phyloP scores from a whole-genome alignment of 345 rosid species.

The Mallotus nudiflorus region DNA sequence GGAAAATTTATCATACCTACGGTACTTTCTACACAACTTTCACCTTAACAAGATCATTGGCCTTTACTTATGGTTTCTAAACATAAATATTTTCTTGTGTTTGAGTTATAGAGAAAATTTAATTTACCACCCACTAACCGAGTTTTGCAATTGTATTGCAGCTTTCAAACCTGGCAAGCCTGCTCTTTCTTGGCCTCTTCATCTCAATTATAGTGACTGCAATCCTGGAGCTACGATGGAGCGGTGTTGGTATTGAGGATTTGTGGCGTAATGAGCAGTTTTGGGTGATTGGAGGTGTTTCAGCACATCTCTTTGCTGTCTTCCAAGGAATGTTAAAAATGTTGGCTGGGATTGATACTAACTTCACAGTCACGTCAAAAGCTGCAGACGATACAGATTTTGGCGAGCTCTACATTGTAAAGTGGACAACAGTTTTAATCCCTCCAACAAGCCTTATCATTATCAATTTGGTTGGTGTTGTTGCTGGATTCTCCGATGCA shows the following conservation, averaged over 20 bases:
- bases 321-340: constrained; percentile 94
- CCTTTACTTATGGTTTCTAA: too few species aligned
- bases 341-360: constrained; percentile 91
- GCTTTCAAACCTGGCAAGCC: constrained; percentile 93
- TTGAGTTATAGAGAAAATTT: not conserved
- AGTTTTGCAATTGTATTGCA: constrained; percentile 19
- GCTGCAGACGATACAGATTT: constrained; percentile 86
- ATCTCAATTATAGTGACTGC: constrained; percentile 81
- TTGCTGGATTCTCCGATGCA: constrained; percentile 99
- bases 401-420: constrained; percentile 89
- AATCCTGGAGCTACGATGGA: constrained; percentile 93
- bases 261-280: constrained; percentile 96
- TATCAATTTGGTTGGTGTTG: constrained; percentile 86
- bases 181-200: constrained; percentile 87
- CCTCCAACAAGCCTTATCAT: constrained; percentile 91
- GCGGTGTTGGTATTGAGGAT: constrained; percentile 93
- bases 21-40: constrained; percentile 37
- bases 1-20: constrained; percentile 98
- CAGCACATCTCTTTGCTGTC: constrained; percentile 94
- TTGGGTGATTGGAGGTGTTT: constrained; percentile 98
- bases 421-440: constrained; percentile 92
- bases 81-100: too few species aligned
- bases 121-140: not conserved
- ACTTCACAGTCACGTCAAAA: constrained; percentile 94
- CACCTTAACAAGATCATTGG: too few species aligned